Conservation (phyloP, 2,329 filamentous ascomycete species). For the Cladosporium sp. region DNA sequence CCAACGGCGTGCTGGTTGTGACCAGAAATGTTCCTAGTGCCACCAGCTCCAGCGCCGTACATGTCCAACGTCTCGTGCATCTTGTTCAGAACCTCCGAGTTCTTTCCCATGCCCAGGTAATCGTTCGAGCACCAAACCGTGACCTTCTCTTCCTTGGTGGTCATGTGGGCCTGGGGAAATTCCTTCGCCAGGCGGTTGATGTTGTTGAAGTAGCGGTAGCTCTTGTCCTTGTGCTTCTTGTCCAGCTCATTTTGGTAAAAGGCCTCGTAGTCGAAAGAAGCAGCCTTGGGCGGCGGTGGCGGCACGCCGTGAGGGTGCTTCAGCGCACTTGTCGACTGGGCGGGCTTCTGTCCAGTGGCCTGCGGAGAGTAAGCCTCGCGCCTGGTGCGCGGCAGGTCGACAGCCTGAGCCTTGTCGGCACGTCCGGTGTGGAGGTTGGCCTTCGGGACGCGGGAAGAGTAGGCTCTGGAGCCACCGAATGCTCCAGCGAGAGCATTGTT, state of each 20-base stretch:
- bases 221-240: slow-evolving; percentile 99
- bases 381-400: slow-evolving; percentile 50
- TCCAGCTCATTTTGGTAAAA: slow-evolving; percentile 88
- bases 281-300: slow-evolving; percentile 44
- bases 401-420: slow-evolving; percentile 8
- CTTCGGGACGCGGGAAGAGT: slow-evolving; percentile 71
- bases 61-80: slow-evolving; percentile 96
- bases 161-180: slow-evolving; percentile 91
- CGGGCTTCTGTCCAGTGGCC: slow-evolving; percentile 9
- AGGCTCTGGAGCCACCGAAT: slow-evolving; percentile 47
- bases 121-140: slow-evolving; percentile 99
- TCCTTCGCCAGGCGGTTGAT: slow-evolving; percentile 97
- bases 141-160: slow-evolving; percentile 74
- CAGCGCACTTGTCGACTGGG: slow-evolving; percentile 20
- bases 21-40: slow-evolving; percentile 95
- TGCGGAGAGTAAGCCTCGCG: slow-evolving; percentile 7
- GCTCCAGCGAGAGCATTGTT: slow-evolving; percentile 45
- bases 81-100: slow-evolving; percentile 74
- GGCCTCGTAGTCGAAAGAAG: slow-evolving; percentile 80
- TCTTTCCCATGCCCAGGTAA: slow-evolving; percentile 96
- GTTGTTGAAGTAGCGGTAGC: slow-evolving; percentile 99
- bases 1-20: slow-evolving; percentile 92
- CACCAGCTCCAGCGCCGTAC: slow-evolving; percentile 92
- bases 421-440: slow-evolving; percentile 58
- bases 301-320: slow-evolving; percentile 36